Base-by-base conservation (phyloP, 805 yeast genomes). In the Myxozyma monticola region DNA sequence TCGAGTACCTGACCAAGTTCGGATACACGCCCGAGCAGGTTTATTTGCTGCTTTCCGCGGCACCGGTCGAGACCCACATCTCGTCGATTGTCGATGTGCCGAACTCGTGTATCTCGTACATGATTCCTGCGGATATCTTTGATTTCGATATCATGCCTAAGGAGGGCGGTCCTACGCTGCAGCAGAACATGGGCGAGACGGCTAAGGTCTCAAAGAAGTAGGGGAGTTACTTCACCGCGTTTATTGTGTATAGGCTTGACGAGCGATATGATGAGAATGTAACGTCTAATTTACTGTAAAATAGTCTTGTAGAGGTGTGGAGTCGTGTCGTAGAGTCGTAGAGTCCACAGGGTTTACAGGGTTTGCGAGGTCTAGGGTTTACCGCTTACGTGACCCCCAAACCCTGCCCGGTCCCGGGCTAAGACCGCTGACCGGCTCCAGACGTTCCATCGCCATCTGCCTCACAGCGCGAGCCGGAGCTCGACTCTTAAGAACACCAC, bases 71-170 rank as follows among this genome's bases (percentile, higher is more conserved):
- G 56, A 79, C 79, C 5, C 79, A 76, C 53, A 63, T 76, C 57
- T 78, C 80, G 1, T 76, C 78, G 9, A 71, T 76, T 45, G 80
- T 76, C 15, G 80, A 76, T 60, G 71, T 76, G 40, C 80, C 80
- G 37, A 76, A 76, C 65, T 72, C 78, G 4, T 76, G 79, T 55
- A 75, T 79, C 26, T 73, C 78, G 0, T 66, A 76, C 44, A 76
- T 78, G 1, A 56, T 76, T 9, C 80, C 80, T 6, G 73, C 76
- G 70, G 80, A 76, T 52, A 76, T 75, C 25, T 76, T 76, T 60
- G 76, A 76, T 40, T 76, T 76, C 55, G 79, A 76, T 45, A 57
- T 57, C 48, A 54, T 54, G 59, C 59, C 59, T 18, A 54, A 54
- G 45, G 59, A 51, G 34, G 59, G 59, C 25, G 59, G 59, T 22